phyloP scores from a whole-genome alignment of 345 rosid genomes.

The Salix viminalis region DNA sequence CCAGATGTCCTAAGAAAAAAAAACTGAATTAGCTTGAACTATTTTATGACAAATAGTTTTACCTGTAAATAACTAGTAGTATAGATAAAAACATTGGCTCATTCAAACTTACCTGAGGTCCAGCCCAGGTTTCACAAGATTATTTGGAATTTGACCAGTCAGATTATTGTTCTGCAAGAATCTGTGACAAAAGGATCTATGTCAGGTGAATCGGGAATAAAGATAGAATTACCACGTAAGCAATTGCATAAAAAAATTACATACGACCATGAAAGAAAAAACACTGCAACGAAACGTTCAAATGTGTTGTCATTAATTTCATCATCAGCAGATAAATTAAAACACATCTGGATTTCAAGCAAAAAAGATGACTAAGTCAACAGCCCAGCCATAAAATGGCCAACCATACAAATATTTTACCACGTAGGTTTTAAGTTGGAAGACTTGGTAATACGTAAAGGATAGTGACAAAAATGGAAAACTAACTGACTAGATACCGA shows the following conservation, averaged over 20 bases:
- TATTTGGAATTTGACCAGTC: conserved; percentile 60
- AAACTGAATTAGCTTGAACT: conserved; percentile 18
- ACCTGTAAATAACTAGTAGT: background rate
- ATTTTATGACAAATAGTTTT: background rate
- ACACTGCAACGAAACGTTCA: background rate
- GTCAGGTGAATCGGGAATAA: conserved; percentile 14
- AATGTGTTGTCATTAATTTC: background rate
- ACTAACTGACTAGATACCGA: background rate
- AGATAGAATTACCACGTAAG: background rate
- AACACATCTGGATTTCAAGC: background rate
- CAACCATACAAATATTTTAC: background rate
- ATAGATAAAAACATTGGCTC: background rate
- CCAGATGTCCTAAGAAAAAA: conserved; percentile 35
- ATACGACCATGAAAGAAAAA: background rate
- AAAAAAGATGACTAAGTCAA: background rate
- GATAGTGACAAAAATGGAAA: background rate
- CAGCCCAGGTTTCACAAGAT: conserved; percentile 50
- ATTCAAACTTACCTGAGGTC: conserved; percentile 44
- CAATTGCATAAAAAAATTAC: background rate
- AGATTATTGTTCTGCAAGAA: conserved; percentile 85
- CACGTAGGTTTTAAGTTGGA: background rate
- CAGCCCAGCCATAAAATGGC: background rate
- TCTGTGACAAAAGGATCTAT: conserved; percentile 34
- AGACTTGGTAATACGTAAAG: background rate
- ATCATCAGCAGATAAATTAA: background rate